These are phyloP conservation scores for Globisporangium orthogonon DNA, from an alignment of 352 stramenopile genomes.

Conservation along the genomic window DNA sequence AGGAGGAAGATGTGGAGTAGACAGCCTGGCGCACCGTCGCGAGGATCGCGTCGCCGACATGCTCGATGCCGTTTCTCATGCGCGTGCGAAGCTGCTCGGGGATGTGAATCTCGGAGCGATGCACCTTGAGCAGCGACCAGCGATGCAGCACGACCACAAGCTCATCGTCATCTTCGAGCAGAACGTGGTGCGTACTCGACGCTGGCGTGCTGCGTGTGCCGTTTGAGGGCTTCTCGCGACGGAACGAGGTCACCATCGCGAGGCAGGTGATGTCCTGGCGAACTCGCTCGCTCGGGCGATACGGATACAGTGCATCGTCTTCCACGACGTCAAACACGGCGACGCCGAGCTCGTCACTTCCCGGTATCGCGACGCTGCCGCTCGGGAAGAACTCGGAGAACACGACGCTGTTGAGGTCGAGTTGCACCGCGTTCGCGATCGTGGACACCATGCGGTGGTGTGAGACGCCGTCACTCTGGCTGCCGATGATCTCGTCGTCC, in stretches of 20 bases:
- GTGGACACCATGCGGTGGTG: conserved; percentile 32
- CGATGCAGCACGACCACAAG: conserved; percentile 14
- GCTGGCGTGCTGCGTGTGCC: background rate
- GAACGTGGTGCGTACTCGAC: background rate
- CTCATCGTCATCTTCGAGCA: conserved; percentile 5
- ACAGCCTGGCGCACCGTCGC: conserved; percentile 6
- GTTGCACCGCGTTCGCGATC: conserved; percentile 15
- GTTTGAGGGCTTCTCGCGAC: conserved; percentile 2
- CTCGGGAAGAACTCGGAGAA: conserved; percentile 21
- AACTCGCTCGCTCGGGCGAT: conserved; percentile 8
- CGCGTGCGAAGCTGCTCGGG: conserved; percentile 8
- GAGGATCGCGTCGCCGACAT: conserved; percentile 12
- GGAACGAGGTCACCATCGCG: conserved; percentile 12
- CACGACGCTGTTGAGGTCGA: conserved; percentile 34
- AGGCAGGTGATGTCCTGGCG: conserved; percentile 14
- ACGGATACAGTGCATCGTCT: conserved; percentile 15
- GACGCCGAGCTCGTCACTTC: conserved; percentile 5
- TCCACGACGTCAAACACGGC: conserved; percentile 14
- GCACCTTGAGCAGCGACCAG: conserved; percentile 13
- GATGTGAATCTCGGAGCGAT: conserved; percentile 4
- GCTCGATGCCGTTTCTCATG: conserved; percentile 6
- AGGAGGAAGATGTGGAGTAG: background rate
- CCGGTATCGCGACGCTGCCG: background rate
- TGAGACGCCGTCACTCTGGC: conserved; percentile 16
- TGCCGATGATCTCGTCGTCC: conserved; percentile 26